Evolutionary conservation across 306 rosid species (phyloP), one percentile per base, ranked within the genome.

Genomic region (Rosa chinensis): DNA sequence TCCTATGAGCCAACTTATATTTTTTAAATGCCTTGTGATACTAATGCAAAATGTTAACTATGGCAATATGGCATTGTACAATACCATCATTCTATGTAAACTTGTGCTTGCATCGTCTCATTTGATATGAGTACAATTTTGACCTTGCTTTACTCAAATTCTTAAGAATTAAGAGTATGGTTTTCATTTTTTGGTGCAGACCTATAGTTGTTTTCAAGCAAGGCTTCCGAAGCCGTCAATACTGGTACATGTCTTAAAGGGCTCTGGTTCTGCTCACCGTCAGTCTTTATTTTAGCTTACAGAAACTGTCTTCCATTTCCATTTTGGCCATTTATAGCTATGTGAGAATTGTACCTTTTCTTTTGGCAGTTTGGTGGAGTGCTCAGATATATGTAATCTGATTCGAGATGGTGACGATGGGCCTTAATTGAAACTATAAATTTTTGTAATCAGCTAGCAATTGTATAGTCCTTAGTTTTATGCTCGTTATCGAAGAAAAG

Each of bases 211-310:
- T 92, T 76, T 94, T 94, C 91, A 94, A 94, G 88, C 91, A 91
- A 88, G 99, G 99, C 7, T 94, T 94, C 82, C 90, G 97, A 82
- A 87, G 92, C 84, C 97, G 97, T 59, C 94, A 82, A 56, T 94
- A 94, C 79, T 94, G 97, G 99, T 94, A 87, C 62, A 20, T 47
- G 2, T 77, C 40, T 62, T 20, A 55, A 55, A 17, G 44, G 32
- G 43, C 68, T 63, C 43, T 28, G 17, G 20, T 20, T 18, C 25
- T 18, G 23, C 61, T 55, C 5, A 48, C 10, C 0, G 5, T 48
- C 53, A 32, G 3, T 32, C 37, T 32, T 25, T 21, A 21, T 13
- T 59, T 10, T 6, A 45, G 6, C 55, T 25, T 47, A 11, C 21
- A 3, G 13, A 58, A 21, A 35, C 64, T 23, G 16, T 59, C 40